Conservation (phyloP, 1,284 basidiomycete species). For the Singerocomus inundabilis region DNA sequence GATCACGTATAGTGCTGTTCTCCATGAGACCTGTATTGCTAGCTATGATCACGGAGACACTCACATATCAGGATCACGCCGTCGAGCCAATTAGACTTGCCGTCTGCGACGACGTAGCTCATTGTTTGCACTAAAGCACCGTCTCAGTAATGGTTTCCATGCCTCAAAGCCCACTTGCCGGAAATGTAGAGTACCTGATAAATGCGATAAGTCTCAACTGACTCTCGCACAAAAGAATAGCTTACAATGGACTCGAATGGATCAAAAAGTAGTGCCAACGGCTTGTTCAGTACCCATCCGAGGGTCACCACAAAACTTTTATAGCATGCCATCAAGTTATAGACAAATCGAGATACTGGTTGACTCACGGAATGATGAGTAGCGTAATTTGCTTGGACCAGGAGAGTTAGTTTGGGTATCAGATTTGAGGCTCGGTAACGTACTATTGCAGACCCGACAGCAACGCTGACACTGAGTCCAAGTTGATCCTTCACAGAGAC, state of each 20-base stretch:
- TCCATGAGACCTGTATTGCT: background rate
- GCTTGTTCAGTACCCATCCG: slow-evolving; percentile 69
- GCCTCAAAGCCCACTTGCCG: slow-evolving; percentile 18
- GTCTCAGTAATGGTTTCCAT: slow-evolving; percentile 7
- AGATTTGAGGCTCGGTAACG: slow-evolving; percentile 27
- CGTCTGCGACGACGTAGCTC: slow-evolving; percentile 80
- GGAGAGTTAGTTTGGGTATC: background rate
- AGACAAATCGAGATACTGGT: background rate
- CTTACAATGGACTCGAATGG: slow-evolving; percentile 74
- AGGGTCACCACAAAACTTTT: slow-evolving; percentile 60
- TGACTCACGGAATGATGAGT: slow-evolving; percentile 44
- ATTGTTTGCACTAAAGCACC: slow-evolving; percentile 61
- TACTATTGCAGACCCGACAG: slow-evolving; percentile 89
- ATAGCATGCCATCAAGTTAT: background rate
- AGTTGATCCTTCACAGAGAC: slow-evolving; percentile 84
- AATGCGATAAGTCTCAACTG: slow-evolving; percentile 22
- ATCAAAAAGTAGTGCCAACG: slow-evolving; percentile 74
- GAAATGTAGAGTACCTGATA: slow-evolving; percentile 39
- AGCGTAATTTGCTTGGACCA: slow-evolving; percentile 76
- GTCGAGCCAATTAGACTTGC: slow-evolving; percentile 83
- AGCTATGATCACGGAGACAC: slow-evolving; percentile 14
- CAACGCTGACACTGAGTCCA: slow-evolving; percentile 73
- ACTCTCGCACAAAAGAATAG: background rate
- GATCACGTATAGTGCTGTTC: slow-evolving; percentile 37
- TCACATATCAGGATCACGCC: slow-evolving; percentile 72